phyloP scores from a whole-genome alignment of 1,284 basidiomycete genomes.

The Cryptococcus hybrid region DNA sequence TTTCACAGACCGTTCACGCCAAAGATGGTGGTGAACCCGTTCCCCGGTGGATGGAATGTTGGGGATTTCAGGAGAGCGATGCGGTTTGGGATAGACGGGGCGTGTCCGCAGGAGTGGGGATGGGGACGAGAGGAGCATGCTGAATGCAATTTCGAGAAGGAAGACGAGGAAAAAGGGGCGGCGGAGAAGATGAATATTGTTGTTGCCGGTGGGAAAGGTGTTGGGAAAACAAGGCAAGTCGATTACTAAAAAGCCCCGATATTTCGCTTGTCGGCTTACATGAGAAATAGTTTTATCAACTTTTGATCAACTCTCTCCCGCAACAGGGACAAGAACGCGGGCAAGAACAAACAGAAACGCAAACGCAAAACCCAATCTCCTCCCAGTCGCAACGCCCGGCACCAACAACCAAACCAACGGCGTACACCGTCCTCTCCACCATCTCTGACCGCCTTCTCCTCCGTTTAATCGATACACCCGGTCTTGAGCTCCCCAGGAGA shows the following conservation, averaged over 20 bases:
- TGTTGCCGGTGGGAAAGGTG: slow-evolving; percentile 36
- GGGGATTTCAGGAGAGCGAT: background rate
- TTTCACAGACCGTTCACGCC: slow-evolving; percentile 40
- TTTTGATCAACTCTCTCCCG: slow-evolving; percentile 13
- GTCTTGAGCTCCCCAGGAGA: slow-evolving; percentile 25
- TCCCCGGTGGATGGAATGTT: background rate
- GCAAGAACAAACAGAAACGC: too few species aligned
- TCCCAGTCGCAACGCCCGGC: background rate
- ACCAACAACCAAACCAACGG: background rate
- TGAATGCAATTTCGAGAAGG: slow-evolving; percentile 8
- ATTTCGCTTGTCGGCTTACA: background rate
- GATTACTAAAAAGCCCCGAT: background rate
- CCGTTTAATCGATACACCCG: slow-evolving; percentile 42
- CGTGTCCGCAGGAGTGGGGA: background rate
- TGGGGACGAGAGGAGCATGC: slow-evolving; percentile 2
- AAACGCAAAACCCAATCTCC: too few species aligned
- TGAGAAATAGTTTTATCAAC: slow-evolving; percentile 18
- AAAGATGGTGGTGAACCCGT: slow-evolving; percentile 10
- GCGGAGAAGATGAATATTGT: slow-evolving; percentile 33
- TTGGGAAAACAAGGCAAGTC: slow-evolving; percentile 43
- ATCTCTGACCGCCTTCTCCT: slow-evolving; percentile 16
- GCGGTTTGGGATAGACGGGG: background rate
- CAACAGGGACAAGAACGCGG: background rate
- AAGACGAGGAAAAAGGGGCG: slow-evolving; percentile 22
- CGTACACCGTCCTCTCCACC: slow-evolving; percentile 8